These are phyloP conservation scores for Acer campestre DNA, from an alignment of 345 rosid genomes.

Conservation along the genomic window DNA sequence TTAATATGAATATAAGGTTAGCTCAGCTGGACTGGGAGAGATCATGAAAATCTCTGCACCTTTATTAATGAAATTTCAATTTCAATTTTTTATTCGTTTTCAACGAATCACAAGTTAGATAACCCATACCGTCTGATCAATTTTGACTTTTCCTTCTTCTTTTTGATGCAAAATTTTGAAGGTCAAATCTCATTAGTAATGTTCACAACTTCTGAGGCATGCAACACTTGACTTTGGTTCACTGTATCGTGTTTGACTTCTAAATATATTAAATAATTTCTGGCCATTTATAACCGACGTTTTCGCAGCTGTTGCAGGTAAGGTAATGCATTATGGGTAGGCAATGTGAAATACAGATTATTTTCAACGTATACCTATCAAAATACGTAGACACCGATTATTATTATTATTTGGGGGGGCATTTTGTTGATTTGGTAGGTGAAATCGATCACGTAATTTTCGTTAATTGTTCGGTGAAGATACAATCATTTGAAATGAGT, in stretches of 20 bases:
- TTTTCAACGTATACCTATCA: neutral
- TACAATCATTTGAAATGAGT: slow-evolving; percentile 34
- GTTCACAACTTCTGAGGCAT: neutral
- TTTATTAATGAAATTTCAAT: slow-evolving; percentile 1
- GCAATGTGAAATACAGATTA: neutral
- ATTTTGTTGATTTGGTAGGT: slow-evolving; percentile 12
- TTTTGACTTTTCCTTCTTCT: slow-evolving; percentile 34
- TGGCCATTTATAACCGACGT: neutral
- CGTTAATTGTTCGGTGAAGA: slow-evolving; percentile 15
- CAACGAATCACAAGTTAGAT: slow-evolving; percentile 38
- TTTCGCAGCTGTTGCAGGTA: neutral
- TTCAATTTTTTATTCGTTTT: slow-evolving; percentile 5
- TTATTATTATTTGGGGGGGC: neutral
- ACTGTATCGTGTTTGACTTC: neutral
- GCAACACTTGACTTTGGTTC: slow-evolving; percentile 13
- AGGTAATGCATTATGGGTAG: neutral
- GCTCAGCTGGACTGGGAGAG: neutral
- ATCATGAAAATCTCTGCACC: slow-evolving; percentile 5
- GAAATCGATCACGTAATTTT: slow-evolving; percentile 27
- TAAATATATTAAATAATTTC: neutral
- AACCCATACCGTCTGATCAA: slow-evolving; percentile 30
- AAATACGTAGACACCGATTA: neutral
- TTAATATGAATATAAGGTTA: too few relatives aligned
- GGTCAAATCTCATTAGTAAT: slow-evolving; percentile 3
- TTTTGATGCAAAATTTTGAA: neutral